These are phyloP conservation scores for Sugiyamaella smithiae DNA, from an alignment of 805 yeast genomes.

Conservation along the genomic window DNA sequence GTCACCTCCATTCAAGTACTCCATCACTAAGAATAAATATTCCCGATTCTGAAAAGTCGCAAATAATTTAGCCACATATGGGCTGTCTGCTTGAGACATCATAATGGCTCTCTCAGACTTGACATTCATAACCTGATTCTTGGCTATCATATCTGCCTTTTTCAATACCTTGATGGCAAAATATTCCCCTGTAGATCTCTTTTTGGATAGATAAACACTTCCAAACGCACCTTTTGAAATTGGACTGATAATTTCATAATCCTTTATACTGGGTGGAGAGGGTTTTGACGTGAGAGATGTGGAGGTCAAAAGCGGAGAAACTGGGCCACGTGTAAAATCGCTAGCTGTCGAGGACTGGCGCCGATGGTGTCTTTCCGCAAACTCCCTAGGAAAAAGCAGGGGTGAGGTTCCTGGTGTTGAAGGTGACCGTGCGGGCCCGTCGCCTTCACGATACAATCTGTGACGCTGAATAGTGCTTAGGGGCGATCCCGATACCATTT, in stretches of 20 bases:
- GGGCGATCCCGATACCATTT: constrained; percentile 19
- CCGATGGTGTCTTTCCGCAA: constrained; percentile 23
- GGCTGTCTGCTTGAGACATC: constrained; percentile 94
- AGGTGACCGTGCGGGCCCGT: constrained; percentile 39
- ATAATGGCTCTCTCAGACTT: constrained; percentile 95
- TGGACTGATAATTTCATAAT: constrained; percentile 88
- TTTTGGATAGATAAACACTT: constrained; percentile 80
- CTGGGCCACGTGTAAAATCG: constrained; percentile 52
- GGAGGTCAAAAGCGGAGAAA: constrained; percentile 69
- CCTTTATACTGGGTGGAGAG: constrained; percentile 68
- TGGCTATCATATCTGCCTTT: constrained; percentile 94
- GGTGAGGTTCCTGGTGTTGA: constrained; percentile 66
- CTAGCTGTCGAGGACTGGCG: constrained; percentile 30
- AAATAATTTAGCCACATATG: constrained; percentile 85
- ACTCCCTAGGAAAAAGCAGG: constrained; percentile 48
- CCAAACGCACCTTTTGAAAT: constrained; percentile 98
- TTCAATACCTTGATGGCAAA: constrained; percentile 90
- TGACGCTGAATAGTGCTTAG: constrained; percentile 19
- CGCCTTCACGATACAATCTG: constrained; percentile 2
- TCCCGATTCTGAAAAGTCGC: constrained; percentile 87
- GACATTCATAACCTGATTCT: constrained; percentile 93
- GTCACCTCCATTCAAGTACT: constrained; percentile 94
- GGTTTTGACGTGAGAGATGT: constrained; percentile 51
- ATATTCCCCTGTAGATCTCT: constrained; percentile 86
- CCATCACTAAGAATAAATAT: constrained; percentile 91